Conservation (phyloP, 106 monocot species). For the Triglochin maritima region DNA sequence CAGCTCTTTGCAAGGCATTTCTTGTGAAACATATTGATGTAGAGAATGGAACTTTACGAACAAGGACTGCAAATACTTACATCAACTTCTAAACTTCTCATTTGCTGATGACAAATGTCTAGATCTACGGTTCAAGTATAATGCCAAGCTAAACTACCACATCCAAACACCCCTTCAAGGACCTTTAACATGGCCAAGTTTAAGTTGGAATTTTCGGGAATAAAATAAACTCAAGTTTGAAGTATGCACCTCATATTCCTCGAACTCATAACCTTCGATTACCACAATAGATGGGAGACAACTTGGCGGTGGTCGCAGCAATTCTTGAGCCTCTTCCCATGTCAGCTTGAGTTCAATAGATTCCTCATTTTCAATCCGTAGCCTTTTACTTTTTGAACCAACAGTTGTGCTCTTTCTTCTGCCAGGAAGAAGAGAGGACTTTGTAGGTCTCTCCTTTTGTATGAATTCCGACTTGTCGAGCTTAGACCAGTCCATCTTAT, state of each 20-base stretch:
- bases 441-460: constrained; percentile 43
- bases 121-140: no score
- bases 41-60: no score
- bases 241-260: constrained; percentile 79
- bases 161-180: no score
- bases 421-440: constrained; percentile 15
- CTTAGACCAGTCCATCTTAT: constrained; percentile 31
- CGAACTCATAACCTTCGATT: constrained; percentile 85
- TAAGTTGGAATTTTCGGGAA: no score
- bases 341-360: constrained; percentile 83
- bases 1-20: no score
- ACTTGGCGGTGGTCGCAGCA: constrained; percentile 66
- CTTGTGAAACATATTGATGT: no score
- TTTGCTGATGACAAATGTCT: no score
- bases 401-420: constrained; percentile 56
- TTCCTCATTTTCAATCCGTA: constrained; percentile 81
- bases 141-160: no score
- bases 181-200: no score
- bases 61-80: no score
- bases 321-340: constrained; percentile 94
- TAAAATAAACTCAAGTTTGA: no score
- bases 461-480: constrained; percentile 37
- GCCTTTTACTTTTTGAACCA: constrained; percentile 68
- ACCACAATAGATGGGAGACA: constrained; percentile 36
- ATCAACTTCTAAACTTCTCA: no score